phyloP scores from a whole-genome alignment of 2,329 filamentous ascomycete species.

The Niveomyces coronatus region DNA sequence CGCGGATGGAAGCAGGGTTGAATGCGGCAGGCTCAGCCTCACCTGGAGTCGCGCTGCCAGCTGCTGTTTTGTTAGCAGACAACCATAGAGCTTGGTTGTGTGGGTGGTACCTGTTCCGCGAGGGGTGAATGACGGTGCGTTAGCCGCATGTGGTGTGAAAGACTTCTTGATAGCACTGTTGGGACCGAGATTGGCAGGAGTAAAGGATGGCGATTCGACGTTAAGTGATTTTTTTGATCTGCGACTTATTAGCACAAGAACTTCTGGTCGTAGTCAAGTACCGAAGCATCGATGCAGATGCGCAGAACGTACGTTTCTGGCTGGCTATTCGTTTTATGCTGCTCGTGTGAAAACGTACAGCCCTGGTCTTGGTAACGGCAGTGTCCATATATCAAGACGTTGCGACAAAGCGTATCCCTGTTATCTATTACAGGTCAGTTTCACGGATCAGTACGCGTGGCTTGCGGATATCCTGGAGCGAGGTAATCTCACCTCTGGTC shows the following conservation, averaged over 20 bases:
- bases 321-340: conserved; percentile 41
- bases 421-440: conserved; percentile 44
- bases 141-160: conserved; percentile 85
- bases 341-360: conserved; percentile 84
- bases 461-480: conserved; percentile 1
- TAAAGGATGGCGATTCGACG: conserved; percentile 94
- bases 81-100: not conserved
- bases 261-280: not conserved
- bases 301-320: conserved; percentile 10
- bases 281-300: not conserved
- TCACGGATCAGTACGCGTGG: not conserved
- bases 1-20: conserved; percentile 46
- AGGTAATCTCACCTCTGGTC: conserved; percentile 43
- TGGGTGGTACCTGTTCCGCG: conserved; percentile 40
- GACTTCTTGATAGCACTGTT: conserved; percentile 54
- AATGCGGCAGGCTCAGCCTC: conserved; percentile 37
- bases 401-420: conserved; percentile 85
- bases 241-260: conserved; percentile 31
- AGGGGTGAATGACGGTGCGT: conserved; percentile 76
- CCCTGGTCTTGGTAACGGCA: conserved; percentile 87
- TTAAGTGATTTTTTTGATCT: conserved; percentile 70
- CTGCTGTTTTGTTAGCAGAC: not conserved
- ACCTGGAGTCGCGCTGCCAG: conserved; percentile 23
- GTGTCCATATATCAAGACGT: conserved; percentile 86
- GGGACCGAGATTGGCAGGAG: conserved; percentile 47